A percentile compares a stretch with the other conserved stretches of the same genome.
phyloP scores from a whole-genome alignment of 23 red algal species.

The Chondrus crispus region DNA sequence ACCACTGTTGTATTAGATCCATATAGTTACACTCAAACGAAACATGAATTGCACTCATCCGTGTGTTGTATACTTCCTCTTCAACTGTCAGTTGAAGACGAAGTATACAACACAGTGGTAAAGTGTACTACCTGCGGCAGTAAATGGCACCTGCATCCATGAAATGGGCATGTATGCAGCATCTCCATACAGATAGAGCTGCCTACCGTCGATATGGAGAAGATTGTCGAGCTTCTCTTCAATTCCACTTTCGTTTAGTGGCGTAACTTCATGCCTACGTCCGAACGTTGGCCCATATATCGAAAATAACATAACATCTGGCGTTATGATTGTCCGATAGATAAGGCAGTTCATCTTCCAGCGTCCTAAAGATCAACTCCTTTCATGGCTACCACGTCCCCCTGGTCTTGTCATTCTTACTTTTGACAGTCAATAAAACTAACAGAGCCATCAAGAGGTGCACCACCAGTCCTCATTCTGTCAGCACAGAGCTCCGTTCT shows the following conservation, averaged over 20 bases:
- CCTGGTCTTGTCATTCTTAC: neutral
- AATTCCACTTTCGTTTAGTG: neutral
- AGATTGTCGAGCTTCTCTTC: neutral
- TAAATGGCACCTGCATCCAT: neutral
- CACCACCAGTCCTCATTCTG: neutral
- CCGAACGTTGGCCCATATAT: neutral
- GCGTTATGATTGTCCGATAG: neutral
- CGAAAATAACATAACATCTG: neutral
- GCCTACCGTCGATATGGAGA: neutral
- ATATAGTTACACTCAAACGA: neutral
- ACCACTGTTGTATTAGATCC: neutral
- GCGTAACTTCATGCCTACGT: neutral
- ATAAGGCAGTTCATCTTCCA: neutral
- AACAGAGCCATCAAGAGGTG: neutral
- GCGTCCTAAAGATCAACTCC: neutral
- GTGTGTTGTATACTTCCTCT: neutral
- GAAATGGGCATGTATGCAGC: neutral
- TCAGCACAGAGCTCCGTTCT: neutral
- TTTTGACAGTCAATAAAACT: neutral
- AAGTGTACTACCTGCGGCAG: too few species aligned
- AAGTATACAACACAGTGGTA: too few species aligned
- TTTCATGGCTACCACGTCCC: neutral
- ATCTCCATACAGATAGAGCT: neutral
- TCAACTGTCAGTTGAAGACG: neutral
- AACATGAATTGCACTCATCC: neutral